phyloP scores from a whole-genome alignment of 768 basidiomycete species.

The Krasilnikovozyma curviuscula region DNA sequence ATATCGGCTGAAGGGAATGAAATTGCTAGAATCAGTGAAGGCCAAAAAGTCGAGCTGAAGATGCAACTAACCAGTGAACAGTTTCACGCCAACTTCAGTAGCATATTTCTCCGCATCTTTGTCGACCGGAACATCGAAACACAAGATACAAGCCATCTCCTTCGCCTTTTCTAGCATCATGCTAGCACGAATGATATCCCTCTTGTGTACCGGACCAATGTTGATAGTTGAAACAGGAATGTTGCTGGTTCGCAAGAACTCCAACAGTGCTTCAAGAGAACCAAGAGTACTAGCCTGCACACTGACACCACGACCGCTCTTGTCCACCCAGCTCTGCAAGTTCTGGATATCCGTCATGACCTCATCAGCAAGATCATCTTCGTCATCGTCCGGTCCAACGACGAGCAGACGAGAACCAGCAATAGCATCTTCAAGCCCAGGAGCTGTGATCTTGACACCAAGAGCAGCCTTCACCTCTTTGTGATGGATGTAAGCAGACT shows the following conservation, averaged over 20 bases:
- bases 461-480: constrained; percentile 92
- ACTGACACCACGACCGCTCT: constrained; percentile 87
- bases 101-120: constrained; percentile 81
- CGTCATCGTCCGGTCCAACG: constrained; percentile 85
- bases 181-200: constrained; percentile 75
- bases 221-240: constrained; percentile 95
- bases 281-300: constrained; percentile 95
- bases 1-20: constrained; percentile 53
- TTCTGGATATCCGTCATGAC: constrained; percentile 90
- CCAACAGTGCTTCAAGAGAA: constrained; percentile 84
- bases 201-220: constrained; percentile 91
- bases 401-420: constrained; percentile 89
- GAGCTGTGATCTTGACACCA: constrained; percentile 84
- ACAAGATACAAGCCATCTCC: constrained; percentile 83
- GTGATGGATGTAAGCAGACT: constrained; percentile 94
- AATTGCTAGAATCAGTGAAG: neutral
- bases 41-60: neutral
- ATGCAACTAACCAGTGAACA: constrained; percentile 64
- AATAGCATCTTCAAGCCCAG: constrained; percentile 93
- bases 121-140: constrained; percentile 88
- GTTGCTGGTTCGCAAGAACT: constrained; percentile 85
- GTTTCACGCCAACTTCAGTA: constrained; percentile 76
- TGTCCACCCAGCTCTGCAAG: constrained; percentile 74
- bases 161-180: constrained; percentile 92
- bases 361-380: constrained; percentile 82